Evolutionary conservation across 371 early-diverging fungal genomes (phyloP), one percentile per base, ranked within the genome.

Genomic region (Fennellomyces sp.): DNA sequence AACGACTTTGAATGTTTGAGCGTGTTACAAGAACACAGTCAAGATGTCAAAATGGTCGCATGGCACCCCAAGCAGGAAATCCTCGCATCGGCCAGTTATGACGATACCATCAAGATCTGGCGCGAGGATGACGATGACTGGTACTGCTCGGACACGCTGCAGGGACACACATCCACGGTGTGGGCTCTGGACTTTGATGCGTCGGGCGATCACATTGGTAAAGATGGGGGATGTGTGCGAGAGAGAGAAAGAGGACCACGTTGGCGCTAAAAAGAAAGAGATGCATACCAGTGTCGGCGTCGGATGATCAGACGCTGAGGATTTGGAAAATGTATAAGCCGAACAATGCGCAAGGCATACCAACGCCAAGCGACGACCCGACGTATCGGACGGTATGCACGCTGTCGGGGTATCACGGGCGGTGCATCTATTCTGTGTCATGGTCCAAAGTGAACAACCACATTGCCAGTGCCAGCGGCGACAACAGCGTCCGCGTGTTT

Each of bases 81-180:
- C 23, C 78, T 98, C 8, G 93, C 88, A 6, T 94, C 94, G 2
- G 92, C 92, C 4, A 91, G 92, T 64, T 97, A 98, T 67, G 99
- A 98, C 61, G 95, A 97, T 69, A 94, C 95, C 2, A 90, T 98
- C 56, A 89, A 91, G 68, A 84, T 98, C 31, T 98, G 97, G 96
- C 79, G 83, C 30, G 96, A 96, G 25, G 85, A 87, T 56, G 86
- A 87, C 30, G 97, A 95, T 65, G 97, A 98, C 75, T 98, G 98
- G 98, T 91, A 88, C 68, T 94, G 95, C 70, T 81, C 90, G 21
- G 91, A 91, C 57, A 91, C 92, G 3, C 78, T 97, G 23, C 67
- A 82, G 15, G 97, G 94, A 2, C 97, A 96, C 66, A 75, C 75
- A 11, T 94, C 95, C 13, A 97, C 97, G 0, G 96, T 97, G 3